Conservation (phyloP, 129 eudicot species). For the Chrysanthemum seticuspe region DNA sequence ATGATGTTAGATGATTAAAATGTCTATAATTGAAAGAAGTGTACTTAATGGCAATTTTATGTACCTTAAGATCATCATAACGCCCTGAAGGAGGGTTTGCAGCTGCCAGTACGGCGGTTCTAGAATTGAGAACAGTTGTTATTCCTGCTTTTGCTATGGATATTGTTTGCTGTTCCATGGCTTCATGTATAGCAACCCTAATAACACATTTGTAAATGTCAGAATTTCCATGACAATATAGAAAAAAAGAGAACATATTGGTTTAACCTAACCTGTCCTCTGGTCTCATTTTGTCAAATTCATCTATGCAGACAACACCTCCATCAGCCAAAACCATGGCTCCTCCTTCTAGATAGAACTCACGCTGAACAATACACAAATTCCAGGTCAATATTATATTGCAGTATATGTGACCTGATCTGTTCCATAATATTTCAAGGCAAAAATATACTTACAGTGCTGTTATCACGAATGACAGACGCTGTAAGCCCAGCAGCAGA, state of each 20-base stretch:
- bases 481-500: slow-evolving; percentile 99
- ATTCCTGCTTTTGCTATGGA: slow-evolving; percentile 99
- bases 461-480: slow-evolving; percentile 88
- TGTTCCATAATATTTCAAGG: neutral
- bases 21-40: neutral
- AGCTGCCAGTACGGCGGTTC: slow-evolving; percentile 99
- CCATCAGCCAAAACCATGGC: slow-evolving; percentile 99
- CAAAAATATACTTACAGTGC: slow-evolving; percentile 58
- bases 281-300: slow-evolving; percentile 97
- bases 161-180: slow-evolving; percentile 99
- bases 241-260: neutral
- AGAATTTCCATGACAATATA: neutral
- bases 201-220: slow-evolving; percentile 18
- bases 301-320: slow-evolving; percentile 99
- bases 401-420: neutral
- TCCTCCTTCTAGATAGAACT: slow-evolving; percentile 97
- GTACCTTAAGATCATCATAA: slow-evolving; percentile 95
- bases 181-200: slow-evolving; percentile 99
- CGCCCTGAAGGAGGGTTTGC: slow-evolving; percentile 99
- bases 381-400: neutral
- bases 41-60: neutral
- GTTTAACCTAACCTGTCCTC: slow-evolving; percentile 75
- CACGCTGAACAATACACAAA: slow-evolving; percentile 54
- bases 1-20: slow-evolving; percentile 16
- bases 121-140: slow-evolving; percentile 95